Percentiles rank a stretch among this genome's conserved stretches.
Evolutionary conservation across 1,284 basidiomycete genomes (phyloP).

Genomic region (Ustilago trichophora): DNA sequence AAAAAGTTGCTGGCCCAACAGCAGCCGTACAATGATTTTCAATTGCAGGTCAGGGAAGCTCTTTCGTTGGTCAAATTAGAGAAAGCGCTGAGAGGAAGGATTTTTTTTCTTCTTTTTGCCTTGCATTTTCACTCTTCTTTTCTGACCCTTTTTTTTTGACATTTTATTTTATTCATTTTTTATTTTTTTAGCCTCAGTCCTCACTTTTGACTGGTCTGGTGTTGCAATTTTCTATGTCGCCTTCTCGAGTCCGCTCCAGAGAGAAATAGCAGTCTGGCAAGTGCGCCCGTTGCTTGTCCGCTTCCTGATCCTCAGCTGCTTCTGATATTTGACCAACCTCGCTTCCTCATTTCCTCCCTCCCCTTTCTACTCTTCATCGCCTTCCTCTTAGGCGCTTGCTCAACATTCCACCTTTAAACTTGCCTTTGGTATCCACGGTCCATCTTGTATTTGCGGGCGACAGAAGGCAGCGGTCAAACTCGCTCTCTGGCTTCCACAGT

Average conservation of each 20-base stretch:
- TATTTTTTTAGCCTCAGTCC: too few relatives aligned
- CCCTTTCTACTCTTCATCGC: neutral
- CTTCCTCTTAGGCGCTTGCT: neutral
- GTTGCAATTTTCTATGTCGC: neutral
- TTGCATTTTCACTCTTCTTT: slow-evolving; percentile 13
- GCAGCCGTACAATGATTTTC: slow-evolving; percentile 2
- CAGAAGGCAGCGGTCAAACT: neutral
- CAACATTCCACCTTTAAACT: neutral
- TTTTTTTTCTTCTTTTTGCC: slow-evolving; percentile 1
- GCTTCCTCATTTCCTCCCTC: neutral
- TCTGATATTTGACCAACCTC: neutral
- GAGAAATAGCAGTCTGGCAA: neutral
- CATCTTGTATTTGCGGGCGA: neutral
- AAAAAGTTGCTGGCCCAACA: neutral
- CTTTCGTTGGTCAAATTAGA: slow-evolving; percentile 1
- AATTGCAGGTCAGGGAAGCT: neutral
- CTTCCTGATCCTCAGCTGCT: slow-evolving; percentile 4
- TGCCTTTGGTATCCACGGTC: neutral
- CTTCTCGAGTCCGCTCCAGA: neutral
- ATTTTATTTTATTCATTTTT: slow-evolving; percentile 1
- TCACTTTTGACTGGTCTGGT: neutral
- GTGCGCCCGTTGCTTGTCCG: neutral
- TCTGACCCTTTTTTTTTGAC: neutral
- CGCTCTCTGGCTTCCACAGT: too few relatives aligned
- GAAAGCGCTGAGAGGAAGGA: too few relatives aligned